Evolutionary conservation across 2,329 filamentous ascomycete genomes (phyloP).

Genomic region (Setomelanomma holmii): DNA sequence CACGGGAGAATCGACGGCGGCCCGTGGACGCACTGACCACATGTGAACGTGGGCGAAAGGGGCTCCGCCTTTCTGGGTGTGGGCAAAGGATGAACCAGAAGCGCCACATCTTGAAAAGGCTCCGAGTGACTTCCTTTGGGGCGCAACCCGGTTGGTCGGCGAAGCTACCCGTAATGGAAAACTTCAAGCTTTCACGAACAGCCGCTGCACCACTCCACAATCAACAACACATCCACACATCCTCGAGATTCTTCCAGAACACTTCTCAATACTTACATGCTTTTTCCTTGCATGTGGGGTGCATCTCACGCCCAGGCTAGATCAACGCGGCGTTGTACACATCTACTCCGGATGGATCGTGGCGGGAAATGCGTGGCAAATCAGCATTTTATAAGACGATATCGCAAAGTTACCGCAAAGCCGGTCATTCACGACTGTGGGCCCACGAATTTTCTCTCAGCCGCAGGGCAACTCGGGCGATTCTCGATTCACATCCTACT

Average conservation of each 20-base stretch:
- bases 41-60: slow-evolving; percentile 17
- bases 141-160: not conserved
- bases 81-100: not conserved
- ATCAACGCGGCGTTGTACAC: too few relatives aligned
- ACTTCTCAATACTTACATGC: not conserved
- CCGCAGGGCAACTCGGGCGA: not conserved
- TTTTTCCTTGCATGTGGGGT: not conserved
- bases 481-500: too few relatives aligned
- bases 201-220: not conserved
- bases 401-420: not conserved
- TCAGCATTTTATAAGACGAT: too few relatives aligned
- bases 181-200: not conserved
- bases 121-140: not conserved
- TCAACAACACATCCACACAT: not conserved
- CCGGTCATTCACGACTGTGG: not conserved
- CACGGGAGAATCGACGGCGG: slow-evolving; percentile 15
- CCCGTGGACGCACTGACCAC: slow-evolving; percentile 27
- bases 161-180: not conserved
- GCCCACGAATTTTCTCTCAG: not conserved
- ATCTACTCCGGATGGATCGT: too few relatives aligned
- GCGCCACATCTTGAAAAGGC: not conserved
- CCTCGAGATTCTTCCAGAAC: not conserved
- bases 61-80: not conserved
- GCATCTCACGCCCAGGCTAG: too few relatives aligned
- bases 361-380: too few relatives aligned